Conservation (phyloP, 306 rosid species). For the Phaseolus lunatus region DNA sequence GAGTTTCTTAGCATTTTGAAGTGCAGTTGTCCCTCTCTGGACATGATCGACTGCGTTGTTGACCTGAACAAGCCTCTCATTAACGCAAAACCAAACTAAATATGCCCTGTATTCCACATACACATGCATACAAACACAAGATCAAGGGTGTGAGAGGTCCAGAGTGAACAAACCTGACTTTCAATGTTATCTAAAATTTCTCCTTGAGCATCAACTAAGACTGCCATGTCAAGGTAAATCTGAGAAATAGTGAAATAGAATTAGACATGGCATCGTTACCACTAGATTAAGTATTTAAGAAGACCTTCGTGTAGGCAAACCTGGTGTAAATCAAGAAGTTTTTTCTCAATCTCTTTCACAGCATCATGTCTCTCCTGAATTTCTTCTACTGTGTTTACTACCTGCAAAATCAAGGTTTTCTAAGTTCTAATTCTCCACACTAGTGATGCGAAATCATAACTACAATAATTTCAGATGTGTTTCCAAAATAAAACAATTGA, state of each 20-base stretch:
- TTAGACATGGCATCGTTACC: neutral
- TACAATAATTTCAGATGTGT: conserved; percentile 21
- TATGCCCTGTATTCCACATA: conserved; percentile 38
- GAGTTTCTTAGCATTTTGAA: conserved; percentile 86
- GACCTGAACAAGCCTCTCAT: conserved; percentile 72
- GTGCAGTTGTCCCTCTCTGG: conserved; percentile 80
- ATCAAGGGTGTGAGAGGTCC: conserved; percentile 17
- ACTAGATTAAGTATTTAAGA: conserved; percentile 10
- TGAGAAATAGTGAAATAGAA: conserved; percentile 46
- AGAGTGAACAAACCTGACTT: conserved; percentile 73
- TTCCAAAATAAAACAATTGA: conserved; percentile 20
- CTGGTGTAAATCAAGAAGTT: conserved; percentile 96
- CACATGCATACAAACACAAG: conserved; percentile 35
- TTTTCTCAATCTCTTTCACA: conserved; percentile 93
- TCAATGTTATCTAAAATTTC: conserved; percentile 92
- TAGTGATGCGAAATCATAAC: conserved; percentile 1
- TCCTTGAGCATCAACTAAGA: conserved; percentile 95
- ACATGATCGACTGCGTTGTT: conserved; percentile 74
- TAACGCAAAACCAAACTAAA: conserved; percentile 52
- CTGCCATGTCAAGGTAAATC: conserved; percentile 97
- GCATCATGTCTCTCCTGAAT: conserved; percentile 96
- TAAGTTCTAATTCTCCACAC: conserved; percentile 27
- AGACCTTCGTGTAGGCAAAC: conserved; percentile 47
- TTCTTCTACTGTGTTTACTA: conserved; percentile 87
- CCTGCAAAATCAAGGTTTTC: conserved; percentile 57